Evolutionary conservation across 2,329 filamentous ascomycete species (phyloP).

Genomic region (Cladobotryum mycophilum): DNA sequence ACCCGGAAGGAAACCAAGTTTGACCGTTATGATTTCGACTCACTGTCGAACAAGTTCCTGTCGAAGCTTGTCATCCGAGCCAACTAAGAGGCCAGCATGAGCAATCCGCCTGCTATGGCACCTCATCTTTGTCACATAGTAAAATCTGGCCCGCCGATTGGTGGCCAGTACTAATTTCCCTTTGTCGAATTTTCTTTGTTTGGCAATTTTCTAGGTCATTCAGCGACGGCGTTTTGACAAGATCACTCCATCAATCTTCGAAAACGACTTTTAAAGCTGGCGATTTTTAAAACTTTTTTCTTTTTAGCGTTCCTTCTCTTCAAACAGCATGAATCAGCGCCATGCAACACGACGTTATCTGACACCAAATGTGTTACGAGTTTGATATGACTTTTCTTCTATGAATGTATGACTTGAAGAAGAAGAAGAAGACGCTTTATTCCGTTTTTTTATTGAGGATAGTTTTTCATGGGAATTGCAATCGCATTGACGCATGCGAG

Average conservation of each 20-base stretch:
- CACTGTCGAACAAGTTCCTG: constrained; percentile 92
- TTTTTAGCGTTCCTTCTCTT: constrained; percentile 21
- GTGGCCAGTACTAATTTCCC: constrained; percentile 3
- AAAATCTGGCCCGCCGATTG: constrained; percentile 8
- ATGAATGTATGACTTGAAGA: constrained; percentile 38
- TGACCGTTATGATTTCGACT: constrained; percentile 89
- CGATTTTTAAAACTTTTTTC: constrained; percentile 17
- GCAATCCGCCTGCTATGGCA: background rate
- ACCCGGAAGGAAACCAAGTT: constrained; percentile 75
- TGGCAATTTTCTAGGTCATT: constrained; percentile 23
- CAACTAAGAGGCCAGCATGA: constrained; percentile 50
- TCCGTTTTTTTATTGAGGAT: constrained; percentile 12
- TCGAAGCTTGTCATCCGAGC: constrained; percentile 94
- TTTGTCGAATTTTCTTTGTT: constrained; percentile 18
- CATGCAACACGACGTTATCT: constrained; percentile 27
- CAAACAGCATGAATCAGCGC: constrained; percentile 26
- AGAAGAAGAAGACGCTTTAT: constrained; percentile 24
- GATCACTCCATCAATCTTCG: constrained; percentile 26
- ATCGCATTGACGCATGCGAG: background rate
- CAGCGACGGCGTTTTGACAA: constrained; percentile 40
- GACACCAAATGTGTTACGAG: constrained; percentile 30
- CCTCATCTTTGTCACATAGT: constrained; percentile 13
- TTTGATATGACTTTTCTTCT: constrained; percentile 33
- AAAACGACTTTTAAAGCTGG: constrained; percentile 21
- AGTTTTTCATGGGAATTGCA: constrained; percentile 6